These are phyloP conservation scores for Fusarium camptoceras DNA, from an alignment of 2,329 filamentous ascomycete genomes.

Conservation along the genomic window DNA sequence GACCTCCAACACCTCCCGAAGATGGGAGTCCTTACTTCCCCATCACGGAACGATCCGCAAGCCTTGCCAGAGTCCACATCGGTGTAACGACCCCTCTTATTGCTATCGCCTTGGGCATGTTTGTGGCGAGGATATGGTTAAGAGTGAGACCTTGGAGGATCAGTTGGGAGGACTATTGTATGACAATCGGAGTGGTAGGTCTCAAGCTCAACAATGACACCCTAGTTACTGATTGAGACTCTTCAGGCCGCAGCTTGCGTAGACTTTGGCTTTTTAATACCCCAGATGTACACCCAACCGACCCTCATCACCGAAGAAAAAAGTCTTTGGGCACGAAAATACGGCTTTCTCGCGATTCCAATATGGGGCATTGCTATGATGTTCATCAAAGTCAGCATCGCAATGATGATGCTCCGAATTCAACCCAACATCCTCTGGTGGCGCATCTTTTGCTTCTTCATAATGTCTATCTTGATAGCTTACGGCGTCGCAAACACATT, in stretches of 20 bases:
- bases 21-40: conserved; percentile 20
- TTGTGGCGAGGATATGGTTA: conserved; percentile 11
- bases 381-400: conserved; percentile 27
- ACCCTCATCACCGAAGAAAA: neutral
- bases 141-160: neutral
- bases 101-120: conserved; percentile 5
- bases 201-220: accelerated
- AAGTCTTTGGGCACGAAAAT: neutral
- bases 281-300: conserved; percentile 10
- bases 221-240: neutral
- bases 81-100: neutral
- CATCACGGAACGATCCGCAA: neutral
- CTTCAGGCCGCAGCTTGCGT: conserved; percentile 1
- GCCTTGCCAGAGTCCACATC: neutral
- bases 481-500: conserved; percentile 19
- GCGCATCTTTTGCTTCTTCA: conserved; percentile 13
- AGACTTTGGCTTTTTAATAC: conserved; percentile 12
- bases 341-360: conserved; percentile 6
- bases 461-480: conserved; percentile 4
- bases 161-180: conserved; percentile 14
- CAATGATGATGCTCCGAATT: conserved; percentile 27
- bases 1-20: neutral
- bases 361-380: conserved; percentile 26
- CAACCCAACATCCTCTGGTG: conserved; percentile 13
- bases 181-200: conserved; percentile 9